Evolutionary conservation across 2,329 filamentous ascomycete species (phyloP).

Genomic region (Ramularia collo-cygni): DNA sequence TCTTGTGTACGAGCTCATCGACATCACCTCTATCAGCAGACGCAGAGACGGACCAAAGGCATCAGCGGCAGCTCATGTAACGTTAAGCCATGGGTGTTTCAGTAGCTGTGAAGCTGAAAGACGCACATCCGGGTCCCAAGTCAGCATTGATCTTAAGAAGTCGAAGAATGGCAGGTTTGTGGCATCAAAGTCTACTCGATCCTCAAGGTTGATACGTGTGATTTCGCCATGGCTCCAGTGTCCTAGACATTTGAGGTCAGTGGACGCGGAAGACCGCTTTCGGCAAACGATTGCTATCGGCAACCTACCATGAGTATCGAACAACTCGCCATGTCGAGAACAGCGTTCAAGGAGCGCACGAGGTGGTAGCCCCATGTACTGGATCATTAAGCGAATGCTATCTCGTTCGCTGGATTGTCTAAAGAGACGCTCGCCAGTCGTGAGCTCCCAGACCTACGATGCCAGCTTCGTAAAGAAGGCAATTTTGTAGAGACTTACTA

Average conservation of each 20-base stretch:
- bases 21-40: too few relatives aligned
- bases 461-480: too few relatives aligned
- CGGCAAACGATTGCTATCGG: too few relatives aligned
- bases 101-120: conserved; percentile 5
- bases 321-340: background rate
- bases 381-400: conserved; percentile 2
- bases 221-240: background rate
- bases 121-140: conserved; percentile 6
- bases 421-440: conserved; percentile 4
- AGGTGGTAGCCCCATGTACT: conserved; percentile 2
- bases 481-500: conserved; percentile 21
- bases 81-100: conserved; percentile 8
- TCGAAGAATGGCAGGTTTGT: conserved; percentile 1
- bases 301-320: conserved; percentile 2
- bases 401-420: conserved; percentile 1
- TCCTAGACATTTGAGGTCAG: too few relatives aligned
- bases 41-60: too few relatives aligned
- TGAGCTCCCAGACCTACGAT: conserved; percentile 6
- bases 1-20: too few relatives aligned
- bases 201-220: conserved; percentile 1
- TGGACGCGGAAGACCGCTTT: too few relatives aligned
- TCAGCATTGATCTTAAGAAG: conserved; percentile 7
- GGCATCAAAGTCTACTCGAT: conserved; percentile 2
- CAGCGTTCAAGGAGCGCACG: background rate
- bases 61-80: too few relatives aligned